Conservation (phyloP, 257 asterid genomes). For the Solanum microdontum region DNA sequence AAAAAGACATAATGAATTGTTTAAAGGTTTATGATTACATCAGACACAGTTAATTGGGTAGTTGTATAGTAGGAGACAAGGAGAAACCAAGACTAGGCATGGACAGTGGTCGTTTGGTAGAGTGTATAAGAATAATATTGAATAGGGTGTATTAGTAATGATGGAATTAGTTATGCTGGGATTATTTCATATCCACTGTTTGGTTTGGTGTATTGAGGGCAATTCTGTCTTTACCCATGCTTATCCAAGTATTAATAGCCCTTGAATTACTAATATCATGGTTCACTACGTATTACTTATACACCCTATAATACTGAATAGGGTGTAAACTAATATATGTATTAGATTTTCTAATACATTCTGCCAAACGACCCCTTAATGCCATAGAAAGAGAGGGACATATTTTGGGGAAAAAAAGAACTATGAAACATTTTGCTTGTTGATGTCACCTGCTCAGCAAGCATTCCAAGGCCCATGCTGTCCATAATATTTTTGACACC, state of each 20-base stretch:
- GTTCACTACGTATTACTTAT: background rate
- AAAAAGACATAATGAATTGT: background rate
- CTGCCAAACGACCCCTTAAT: background rate
- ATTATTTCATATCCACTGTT: background rate
- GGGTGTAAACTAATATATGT: background rate
- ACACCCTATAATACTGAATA: background rate
- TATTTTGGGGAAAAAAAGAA: background rate
- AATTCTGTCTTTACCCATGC: background rate
- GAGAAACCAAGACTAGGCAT: background rate
- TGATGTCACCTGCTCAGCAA: conserved; percentile 44
- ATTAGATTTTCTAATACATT: background rate
- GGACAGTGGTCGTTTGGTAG: background rate
- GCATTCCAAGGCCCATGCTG: conserved; percentile 60
- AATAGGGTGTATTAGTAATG: background rate
- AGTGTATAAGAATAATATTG: background rate
- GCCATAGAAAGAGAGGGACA: background rate
- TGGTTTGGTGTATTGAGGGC: background rate
- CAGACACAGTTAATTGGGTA: background rate
- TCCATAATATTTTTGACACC: conserved; percentile 46
- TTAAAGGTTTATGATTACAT: background rate
- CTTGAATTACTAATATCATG: background rate
- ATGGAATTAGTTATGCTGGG: background rate
- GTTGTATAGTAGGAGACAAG: background rate
- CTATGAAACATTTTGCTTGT: background rate
- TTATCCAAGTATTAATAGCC: background rate